Conservation (phyloP, 306 rosid genomes). For the Citrullus colocynthis region DNA sequence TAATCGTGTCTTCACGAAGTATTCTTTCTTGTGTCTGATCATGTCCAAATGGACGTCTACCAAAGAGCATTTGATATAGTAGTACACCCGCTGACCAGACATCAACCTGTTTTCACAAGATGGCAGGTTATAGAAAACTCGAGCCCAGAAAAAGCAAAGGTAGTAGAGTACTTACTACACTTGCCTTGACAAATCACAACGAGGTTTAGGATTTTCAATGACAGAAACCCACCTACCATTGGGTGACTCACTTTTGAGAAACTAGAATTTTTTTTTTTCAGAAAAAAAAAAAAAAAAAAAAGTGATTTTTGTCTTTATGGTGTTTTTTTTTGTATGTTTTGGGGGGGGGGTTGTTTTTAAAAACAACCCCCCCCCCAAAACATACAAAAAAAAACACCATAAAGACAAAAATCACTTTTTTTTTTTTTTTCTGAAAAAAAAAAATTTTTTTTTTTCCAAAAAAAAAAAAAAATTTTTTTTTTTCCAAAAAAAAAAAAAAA, state of each 20-base stretch:
- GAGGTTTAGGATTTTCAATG: neutral
- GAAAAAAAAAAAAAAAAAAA: neutral
- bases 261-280: neutral
- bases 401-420: too few species aligned
- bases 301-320: too few species aligned
- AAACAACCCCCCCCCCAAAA: too few species aligned
- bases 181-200: neutral
- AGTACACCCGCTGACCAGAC: conserved; percentile 95
- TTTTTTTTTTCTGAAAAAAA: neutral
- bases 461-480: neutral
- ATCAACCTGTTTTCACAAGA: conserved; percentile 63
- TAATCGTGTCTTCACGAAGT: conserved; percentile 94
- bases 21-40: conserved; percentile 94
- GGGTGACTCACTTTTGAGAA: neutral
- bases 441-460: too few species aligned
- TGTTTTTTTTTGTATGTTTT: too few species aligned
- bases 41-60: conserved; percentile 93
- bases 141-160: neutral
- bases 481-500: neutral
- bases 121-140: conserved; percentile 7
- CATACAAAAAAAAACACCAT: too few species aligned
- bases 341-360: too few species aligned
- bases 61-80: conserved; percentile 93
- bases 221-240: too few species aligned
- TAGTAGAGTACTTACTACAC: neutral